phyloP scores from a whole-genome alignment of 2,329 filamentous ascomycete genomes.

The Neofusicoccum parvum region DNA sequence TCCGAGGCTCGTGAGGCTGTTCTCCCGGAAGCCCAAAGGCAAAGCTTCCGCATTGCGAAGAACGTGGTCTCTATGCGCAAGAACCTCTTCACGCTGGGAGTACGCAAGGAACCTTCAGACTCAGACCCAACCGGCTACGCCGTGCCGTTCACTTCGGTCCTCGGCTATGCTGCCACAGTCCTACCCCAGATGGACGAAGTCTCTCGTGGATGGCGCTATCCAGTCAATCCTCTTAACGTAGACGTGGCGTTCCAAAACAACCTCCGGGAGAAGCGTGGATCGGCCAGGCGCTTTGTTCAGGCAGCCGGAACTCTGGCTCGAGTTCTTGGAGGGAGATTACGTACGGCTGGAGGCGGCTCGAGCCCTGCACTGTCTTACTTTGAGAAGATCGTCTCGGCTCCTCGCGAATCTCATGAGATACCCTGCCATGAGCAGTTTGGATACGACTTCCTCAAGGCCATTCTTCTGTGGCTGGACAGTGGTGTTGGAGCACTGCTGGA shows the following conservation, averaged over 20 bases:
- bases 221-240: conserved; percentile 56
- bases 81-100: conserved; percentile 55
- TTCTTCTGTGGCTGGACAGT: conserved; percentile 64
- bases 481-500: conserved; percentile 57
- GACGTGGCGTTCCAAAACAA: conserved; percentile 59
- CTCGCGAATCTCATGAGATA: conserved; percentile 34
- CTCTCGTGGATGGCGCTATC: conserved; percentile 60
- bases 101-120: conserved; percentile 26
- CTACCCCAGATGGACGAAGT: conserved; percentile 61
- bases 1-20: conserved; percentile 47
- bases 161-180: conserved; percentile 44
- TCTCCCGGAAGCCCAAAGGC: conserved; percentile 55
- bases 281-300: conserved; percentile 63
- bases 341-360: conserved; percentile 45
- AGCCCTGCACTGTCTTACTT: conserved; percentile 41
- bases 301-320: conserved; percentile 60
- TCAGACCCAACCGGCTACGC: conserved; percentile 41
- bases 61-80: conserved; percentile 57
- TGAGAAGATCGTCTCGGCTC: conserved; percentile 51
- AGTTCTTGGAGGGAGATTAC: conserved; percentile 57
- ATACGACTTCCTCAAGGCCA: conserved; percentile 67
- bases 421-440: conserved; percentile 54
- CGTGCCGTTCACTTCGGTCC: conserved; percentile 43
- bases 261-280: conserved; percentile 58
- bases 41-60: conserved; percentile 59